phyloP scores from a whole-genome alignment of 2,329 filamentous ascomycete species.

The Paecilomyces fulvus region DNA sequence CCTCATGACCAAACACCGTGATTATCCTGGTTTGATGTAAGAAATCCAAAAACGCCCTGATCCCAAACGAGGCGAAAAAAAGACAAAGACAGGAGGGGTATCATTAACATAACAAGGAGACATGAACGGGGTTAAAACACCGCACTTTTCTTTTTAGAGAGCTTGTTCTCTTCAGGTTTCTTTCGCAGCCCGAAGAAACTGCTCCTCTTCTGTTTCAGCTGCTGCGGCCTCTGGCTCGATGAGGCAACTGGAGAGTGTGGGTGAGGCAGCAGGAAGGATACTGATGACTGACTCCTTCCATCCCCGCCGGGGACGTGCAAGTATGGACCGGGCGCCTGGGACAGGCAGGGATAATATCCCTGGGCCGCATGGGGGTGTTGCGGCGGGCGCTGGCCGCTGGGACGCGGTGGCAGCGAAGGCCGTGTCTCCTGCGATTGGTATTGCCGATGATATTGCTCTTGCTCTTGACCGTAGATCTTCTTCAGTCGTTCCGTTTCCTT shows the following conservation, averaged over 20 bases:
- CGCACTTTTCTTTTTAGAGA: conserved; percentile 39
- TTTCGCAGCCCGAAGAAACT: conserved; percentile 38
- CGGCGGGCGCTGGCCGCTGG: conserved; percentile 2
- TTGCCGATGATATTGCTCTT: conserved; percentile 22
- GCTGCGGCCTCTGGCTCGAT: conserved; percentile 6
- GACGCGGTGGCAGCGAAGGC: conserved; percentile 1
- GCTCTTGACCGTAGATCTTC: conserved; percentile 45
- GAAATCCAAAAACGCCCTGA: background rate
- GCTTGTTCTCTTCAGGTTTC: conserved; percentile 26
- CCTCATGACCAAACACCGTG: background rate
- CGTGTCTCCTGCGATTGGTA: conserved; percentile 4
- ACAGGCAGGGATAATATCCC: conserved; percentile 4
- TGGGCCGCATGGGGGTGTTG: conserved; percentile 2
- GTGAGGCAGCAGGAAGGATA: conserved; percentile 10
- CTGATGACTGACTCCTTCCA: conserved; percentile 13
- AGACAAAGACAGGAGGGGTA: background rate
- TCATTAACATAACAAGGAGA: background rate
- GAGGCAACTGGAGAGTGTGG: conserved; percentile 10
- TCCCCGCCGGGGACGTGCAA: conserved; percentile 7
- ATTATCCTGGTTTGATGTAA: background rate
- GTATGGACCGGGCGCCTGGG: conserved; percentile 11
- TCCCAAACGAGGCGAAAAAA: background rate
- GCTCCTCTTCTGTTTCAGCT: conserved; percentile 32
- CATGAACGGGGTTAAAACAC: conserved; percentile 28
- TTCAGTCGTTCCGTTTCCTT: conserved; percentile 69